Conservation (phyloP, 495 filamentous ascomycete species). For the Daldinia vernicosa region DNA sequence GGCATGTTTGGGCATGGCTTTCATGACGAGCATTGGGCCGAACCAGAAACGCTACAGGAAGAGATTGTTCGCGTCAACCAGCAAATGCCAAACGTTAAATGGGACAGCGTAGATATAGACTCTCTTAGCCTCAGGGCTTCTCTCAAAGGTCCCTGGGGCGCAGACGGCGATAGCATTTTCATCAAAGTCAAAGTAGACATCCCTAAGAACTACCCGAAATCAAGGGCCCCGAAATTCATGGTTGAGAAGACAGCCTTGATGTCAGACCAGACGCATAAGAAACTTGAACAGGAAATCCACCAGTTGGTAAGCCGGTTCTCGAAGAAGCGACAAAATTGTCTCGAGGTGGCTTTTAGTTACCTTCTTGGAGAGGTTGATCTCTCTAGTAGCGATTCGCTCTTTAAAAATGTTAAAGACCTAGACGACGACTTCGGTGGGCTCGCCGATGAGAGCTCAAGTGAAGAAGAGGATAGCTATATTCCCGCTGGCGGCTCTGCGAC, state of each 20-base stretch:
- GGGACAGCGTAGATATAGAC: constrained; percentile 86
- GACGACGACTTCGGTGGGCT: constrained; percentile 68
- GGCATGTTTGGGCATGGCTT: constrained; percentile 54
- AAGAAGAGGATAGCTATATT: constrained; percentile 79
- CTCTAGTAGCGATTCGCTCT: constrained; percentile 75
- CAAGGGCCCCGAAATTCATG: constrained; percentile 69
- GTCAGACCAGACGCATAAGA: constrained; percentile 70
- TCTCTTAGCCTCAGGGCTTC: constrained; percentile 76
- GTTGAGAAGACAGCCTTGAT: constrained; percentile 84
- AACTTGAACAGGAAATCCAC: constrained; percentile 71
- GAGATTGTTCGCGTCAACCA: constrained; percentile 86
- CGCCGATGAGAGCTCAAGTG: constrained; percentile 78
- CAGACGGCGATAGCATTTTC: constrained; percentile 73
- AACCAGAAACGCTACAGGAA: constrained; percentile 81
- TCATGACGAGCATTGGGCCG: constrained; percentile 70
- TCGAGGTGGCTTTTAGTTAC: constrained; percentile 84
- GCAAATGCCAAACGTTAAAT: constrained; percentile 83
- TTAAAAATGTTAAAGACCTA: constrained; percentile 69
- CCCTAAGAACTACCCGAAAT: constrained; percentile 77
- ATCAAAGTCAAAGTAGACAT: constrained; percentile 83
- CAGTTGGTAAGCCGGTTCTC: constrained; percentile 75
- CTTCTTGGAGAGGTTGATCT: constrained; percentile 83
- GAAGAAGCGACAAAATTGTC: constrained; percentile 74
- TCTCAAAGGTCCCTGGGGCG: constrained; percentile 87
- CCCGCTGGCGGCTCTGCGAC: constrained; percentile 59